Evolutionary conservation across 148 eudicot species (phyloP), one percentile per base, ranked within the genome.

Genomic region (Silene uniflora): DNA sequence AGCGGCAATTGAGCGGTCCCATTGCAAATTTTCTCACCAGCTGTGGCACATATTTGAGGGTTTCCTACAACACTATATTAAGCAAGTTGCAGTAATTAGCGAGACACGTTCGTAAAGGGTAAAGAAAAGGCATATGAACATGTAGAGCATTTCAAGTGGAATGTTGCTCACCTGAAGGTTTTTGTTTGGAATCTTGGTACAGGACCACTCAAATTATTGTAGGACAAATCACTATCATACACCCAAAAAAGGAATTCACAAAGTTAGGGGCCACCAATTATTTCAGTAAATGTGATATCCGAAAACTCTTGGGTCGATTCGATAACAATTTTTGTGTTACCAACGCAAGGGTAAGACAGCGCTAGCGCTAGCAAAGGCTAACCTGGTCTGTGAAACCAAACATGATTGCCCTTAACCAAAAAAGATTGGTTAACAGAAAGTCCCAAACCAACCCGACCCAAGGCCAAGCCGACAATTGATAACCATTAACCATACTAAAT

Each of bases 201-300:
- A 71, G 98, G 97, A 72, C 91, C 98, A 81, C 89, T 95, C 85
- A 95, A 81, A 84, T 92, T 87, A 75, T 95, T 95, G 88, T 84
- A 89, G 80, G 97, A 90, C 85, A 95, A 76, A 83, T 95, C 98
- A 84, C 98, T 95, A 75, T 10, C 81, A 83, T 70, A 82, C 55
- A 60, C 52, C 54, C 25, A 74, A 63, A 63, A n/a, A 69, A 69
- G 39, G 21, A 63, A 23, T 54, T 8, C 25, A n/a, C 55, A 12
- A 29, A 4, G n/a, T 29, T 16, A 32, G 16, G 24, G 67, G 10
- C n/a, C 49, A 27, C 49, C 6, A 66, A 61, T 22, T 29, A 67
- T 6, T 22, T 29, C 42, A 61, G n/a, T 54, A 47, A 27, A 62
- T 25, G 68, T 64, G 65, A 69, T 27, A 29, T n/a, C 4, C 25